Evolutionary conservation across 208 protist genomes (phyloP).

Genomic region (Angomonas desouzai): DNA sequence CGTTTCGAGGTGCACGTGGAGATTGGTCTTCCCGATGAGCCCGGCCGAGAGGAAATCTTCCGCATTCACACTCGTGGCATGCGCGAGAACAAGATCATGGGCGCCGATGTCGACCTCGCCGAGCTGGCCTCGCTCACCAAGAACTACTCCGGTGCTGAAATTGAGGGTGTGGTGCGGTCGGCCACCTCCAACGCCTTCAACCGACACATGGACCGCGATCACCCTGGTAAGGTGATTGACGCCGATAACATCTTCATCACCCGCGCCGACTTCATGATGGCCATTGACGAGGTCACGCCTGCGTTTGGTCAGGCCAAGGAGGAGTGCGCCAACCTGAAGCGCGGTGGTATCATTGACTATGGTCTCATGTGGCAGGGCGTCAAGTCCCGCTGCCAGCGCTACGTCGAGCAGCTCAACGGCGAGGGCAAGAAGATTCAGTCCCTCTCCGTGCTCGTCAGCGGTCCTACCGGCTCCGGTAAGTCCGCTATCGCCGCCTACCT

Average conservation of each 20-base stretch:
- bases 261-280: conserved; percentile 66
- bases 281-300: conserved; percentile 91
- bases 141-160: conserved; percentile 99
- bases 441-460: conserved; percentile 93
- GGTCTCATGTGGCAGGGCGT: conserved; percentile 76
- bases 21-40: conserved; percentile 97
- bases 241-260: conserved; percentile 56
- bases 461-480: conserved; percentile 91
- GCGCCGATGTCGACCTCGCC: conserved; percentile 89
- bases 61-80: conserved; percentile 98
- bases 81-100: conserved; percentile 87
- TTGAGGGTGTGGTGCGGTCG: conserved; percentile 87
- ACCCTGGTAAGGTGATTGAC: conserved; percentile 61
- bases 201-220: conserved; percentile 83
- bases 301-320: conserved; percentile 96
- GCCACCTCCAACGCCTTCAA: conserved; percentile 90
- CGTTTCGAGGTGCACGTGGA: conserved; percentile 99
- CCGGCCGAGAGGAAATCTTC: conserved; percentile 98
- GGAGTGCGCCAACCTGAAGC: conserved; percentile 80
- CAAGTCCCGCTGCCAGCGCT: conserved; percentile 38
- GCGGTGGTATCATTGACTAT: conserved; percentile 94
- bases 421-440: conserved; percentile 88
- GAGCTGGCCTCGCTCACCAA: conserved; percentile 94
- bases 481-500: conserved; percentile 95
- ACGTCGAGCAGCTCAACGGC: conserved; percentile 80